Conservation (phyloP, 2,329 filamentous ascomycete genomes). For the Calonectria hawksworthii region DNA sequence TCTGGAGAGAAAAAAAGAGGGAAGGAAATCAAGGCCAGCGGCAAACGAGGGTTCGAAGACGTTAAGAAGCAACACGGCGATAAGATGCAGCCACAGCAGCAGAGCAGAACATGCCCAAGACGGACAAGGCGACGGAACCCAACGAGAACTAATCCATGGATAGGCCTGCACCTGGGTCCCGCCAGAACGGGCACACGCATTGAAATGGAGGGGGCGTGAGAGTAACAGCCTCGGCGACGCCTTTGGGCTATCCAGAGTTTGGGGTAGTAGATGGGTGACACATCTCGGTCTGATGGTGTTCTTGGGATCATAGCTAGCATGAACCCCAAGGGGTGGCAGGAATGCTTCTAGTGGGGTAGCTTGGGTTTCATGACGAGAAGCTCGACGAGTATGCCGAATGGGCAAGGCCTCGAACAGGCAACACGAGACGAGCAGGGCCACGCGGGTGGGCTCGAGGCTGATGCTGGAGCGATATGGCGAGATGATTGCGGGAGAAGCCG, state of each 20-base stretch:
- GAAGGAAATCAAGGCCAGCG: constrained; percentile 2
- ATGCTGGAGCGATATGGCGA: neutral
- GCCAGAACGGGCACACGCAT: neutral
- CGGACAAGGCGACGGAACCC: constrained; percentile 35
- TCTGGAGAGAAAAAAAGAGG: constrained; percentile 17
- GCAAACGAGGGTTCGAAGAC: constrained; percentile 32
- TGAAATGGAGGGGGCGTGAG: neutral
- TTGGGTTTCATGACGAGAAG: neutral
- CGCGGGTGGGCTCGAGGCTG: neutral
- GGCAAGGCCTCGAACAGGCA: neutral
- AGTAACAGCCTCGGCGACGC: neutral
- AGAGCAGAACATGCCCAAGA: constrained; percentile 26
- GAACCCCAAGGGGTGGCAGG: neutral
- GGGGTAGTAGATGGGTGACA: neutral
- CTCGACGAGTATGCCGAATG: neutral
- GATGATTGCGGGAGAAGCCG: neutral
- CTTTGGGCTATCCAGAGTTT: neutral
- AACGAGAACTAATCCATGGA: constrained; percentile 18
- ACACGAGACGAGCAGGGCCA: neutral
- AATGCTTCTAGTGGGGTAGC: neutral
- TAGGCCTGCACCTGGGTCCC: constrained; percentile 22
- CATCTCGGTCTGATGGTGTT: neutral
- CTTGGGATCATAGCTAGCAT: neutral
- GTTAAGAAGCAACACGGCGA: constrained; percentile 26
- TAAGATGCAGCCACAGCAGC: constrained; percentile 30